These are phyloP conservation scores for Diddensiella transvaalensis DNA, from an alignment of 805 yeast genomes.

Conservation along the genomic window DNA sequence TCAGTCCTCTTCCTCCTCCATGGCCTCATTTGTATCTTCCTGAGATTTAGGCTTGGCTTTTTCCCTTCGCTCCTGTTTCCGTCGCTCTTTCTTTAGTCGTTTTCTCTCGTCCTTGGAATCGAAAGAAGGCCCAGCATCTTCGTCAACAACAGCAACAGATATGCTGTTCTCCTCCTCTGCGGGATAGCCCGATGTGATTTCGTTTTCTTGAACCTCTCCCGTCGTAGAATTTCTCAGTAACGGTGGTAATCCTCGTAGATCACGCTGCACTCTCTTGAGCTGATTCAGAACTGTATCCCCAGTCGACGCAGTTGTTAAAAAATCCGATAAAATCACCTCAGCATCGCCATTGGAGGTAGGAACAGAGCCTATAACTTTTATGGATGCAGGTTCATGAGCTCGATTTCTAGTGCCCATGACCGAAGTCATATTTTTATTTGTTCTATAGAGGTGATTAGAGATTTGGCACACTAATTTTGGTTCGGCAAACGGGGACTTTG, in stretches of 20 bases:
- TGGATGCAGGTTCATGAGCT: constrained; percentile 13
- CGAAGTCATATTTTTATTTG: neutral
- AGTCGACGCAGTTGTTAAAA: constrained; percentile 32
- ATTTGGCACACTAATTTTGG: too few relatives aligned
- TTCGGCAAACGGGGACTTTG: too few relatives aligned
- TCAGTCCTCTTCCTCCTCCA: neutral
- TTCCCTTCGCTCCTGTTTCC: constrained; percentile 4
- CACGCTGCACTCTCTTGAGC: constrained; percentile 69
- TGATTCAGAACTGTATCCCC: constrained; percentile 50
- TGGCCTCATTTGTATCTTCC: constrained; percentile 4
- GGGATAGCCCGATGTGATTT: neutral
- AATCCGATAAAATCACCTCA: constrained; percentile 43
- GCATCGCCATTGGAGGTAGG: constrained; percentile 41
- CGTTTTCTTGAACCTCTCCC: constrained; percentile 2
- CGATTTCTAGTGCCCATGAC: neutral
- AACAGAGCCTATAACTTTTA: constrained; percentile 12
- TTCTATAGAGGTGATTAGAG: too few relatives aligned
- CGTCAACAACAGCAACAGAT: constrained; percentile 1
- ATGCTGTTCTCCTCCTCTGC: constrained; percentile 2
- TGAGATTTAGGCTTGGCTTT: neutral
- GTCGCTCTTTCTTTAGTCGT: constrained; percentile 5
- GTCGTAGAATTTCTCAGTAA: constrained; percentile 8
- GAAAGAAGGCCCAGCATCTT: neutral
- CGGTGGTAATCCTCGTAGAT: constrained; percentile 78
- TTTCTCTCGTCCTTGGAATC: constrained; percentile 13